Base-by-base conservation (phyloP, 139 green algal species). In the Coelastrella sp. region DNA sequence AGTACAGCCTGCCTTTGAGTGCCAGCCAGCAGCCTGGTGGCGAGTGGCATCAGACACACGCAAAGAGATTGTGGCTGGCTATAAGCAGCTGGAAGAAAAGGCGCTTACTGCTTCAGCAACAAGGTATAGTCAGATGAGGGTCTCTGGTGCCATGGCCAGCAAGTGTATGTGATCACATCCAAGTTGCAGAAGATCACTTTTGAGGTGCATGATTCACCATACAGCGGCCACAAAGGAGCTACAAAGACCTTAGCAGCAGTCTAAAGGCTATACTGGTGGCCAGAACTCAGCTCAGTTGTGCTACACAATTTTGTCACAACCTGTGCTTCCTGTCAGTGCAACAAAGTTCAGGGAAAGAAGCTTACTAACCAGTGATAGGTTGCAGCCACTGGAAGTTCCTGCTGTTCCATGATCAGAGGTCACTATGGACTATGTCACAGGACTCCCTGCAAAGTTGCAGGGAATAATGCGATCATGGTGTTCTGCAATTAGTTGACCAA, bases 401-500 rank as follows among this genome's bases (percentile, higher is more conserved):
- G 22, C 35, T 63, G 7, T 1, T 19, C 59, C n/a, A 56, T 89
- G 25, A 0, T 49, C 61, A 17, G 27, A 78, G 3, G 57, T 89
- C 8, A 83, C 66, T 8, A 89, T 72, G 68, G 72, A 89, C 11
- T 49, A 91, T 19, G 92, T 95, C 49, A 88, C 86, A 14, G 60
- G 75, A 8, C 58, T 95, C 57, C 91, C 89, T 49, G 22, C 24
- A 10, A 93, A 10, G 49, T 20, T 9, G 1, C 7, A 74, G 91
- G 91, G 49, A n/a, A 92, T 85, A 85, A 93, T 75, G 17, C 88
- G 24, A 74, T 95, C 14, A 19, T 92, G 7, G 85, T 90, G 0
- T 87, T 93, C 25, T 89, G 94, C 27, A 91, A 94, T 78, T 73
- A 84, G 11, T 85, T 95, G 12, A 93, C 81, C 68, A 94, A 95